Percentiles rank a stretch among this genome's conserved stretches.
These are phyloP conservation scores for Crassisporium funariophilum DNA, from an alignment of 768 basidiomycete genomes.

Conservation along the genomic window DNA sequence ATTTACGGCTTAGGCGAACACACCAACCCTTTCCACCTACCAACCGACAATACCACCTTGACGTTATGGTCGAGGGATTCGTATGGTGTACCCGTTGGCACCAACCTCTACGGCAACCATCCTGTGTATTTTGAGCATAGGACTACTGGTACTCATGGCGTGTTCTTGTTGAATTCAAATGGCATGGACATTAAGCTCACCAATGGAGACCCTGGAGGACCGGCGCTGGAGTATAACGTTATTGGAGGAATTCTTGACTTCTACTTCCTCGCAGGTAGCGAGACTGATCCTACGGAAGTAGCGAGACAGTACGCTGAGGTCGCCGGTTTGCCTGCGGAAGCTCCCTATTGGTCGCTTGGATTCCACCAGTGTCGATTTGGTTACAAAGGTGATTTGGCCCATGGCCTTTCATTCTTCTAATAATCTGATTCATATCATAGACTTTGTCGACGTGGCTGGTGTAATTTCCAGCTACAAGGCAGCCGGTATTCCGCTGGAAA, in stretches of 20 bases:
- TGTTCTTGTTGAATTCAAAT: constrained; percentile 68
- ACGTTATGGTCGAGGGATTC: constrained; percentile 71
- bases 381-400: constrained; percentile 48
- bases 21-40: constrained; percentile 63
- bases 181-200: constrained; percentile 79
- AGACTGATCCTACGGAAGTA: constrained; percentile 55
- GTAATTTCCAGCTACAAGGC: constrained; percentile 65
- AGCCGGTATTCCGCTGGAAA: constrained; percentile 68
- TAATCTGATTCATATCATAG: constrained; percentile 30
- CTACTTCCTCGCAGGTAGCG: constrained; percentile 74
- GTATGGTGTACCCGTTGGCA: constrained; percentile 54
- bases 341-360: constrained; percentile 76
- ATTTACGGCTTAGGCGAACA: constrained; percentile 83
- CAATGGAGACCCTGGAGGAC: constrained; percentile 34
- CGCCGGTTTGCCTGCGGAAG: constrained; percentile 66
- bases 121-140: constrained; percentile 76
- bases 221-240: constrained; percentile 69
- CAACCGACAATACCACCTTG: constrained; percentile 45
- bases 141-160: constrained; percentile 65
- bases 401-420: background rate
- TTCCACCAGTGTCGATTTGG: constrained; percentile 76
- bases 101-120: constrained; percentile 74
- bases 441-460: constrained; percentile 60
- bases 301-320: constrained; percentile 71
- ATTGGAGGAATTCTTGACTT: constrained; percentile 81